Base-by-base conservation (phyloP, 2,329 filamentous ascomycete genomes). In the Sphaerostilbella broomeana region DNA sequence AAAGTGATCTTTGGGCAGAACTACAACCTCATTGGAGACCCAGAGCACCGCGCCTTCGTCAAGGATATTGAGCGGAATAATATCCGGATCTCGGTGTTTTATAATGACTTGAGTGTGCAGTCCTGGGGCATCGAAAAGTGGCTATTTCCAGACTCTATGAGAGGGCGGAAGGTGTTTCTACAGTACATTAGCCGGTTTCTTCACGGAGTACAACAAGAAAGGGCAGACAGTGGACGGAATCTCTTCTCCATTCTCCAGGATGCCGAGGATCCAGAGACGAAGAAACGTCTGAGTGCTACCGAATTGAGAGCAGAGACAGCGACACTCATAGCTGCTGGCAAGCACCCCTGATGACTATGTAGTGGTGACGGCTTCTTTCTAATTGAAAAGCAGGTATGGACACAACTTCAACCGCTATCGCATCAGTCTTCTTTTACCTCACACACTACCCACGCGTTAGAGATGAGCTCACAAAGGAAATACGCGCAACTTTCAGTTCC, bases 201-300 rank as follows among this genome's bases (percentile, higher is more conserved):
- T 12, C 20, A 28, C 3, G 33, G 31, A 13, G 35, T 42, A 4
- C 42, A 46, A 4, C 29, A n/a, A 8, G 28, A 12, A 4, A 16
- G 21, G 4, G 45, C 47, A 18, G 25, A 11, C 21, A 56, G 58
- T 25, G 65, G 65, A 36, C 67, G 62, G 43, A 67, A 71, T 38
- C 67, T 70, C 47, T 69, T 71, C 49, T 63, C 68, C 40, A 68
- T 68, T 43, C 54, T 71, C 16, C 53, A 70, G 21, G 61, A 68
- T 41, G 63, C 64, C 24, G 63, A 63, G 38, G 66, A 70, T 30
- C 64, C 67, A 1, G 62, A 68, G 46, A 67, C 65, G 0, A 65
- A 64, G 38, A 59, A 66, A 21, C 60, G 60, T 0, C 59, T 70
- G 11, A 62, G 53, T 10, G 62, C 58, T 0, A 58, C 55, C 7